Percentiles rank a stretch among this genome's conserved stretches.
phyloP scores from a whole-genome alignment of 2,329 filamentous ascomycete species.

The Paecilomyces variotii region DNA sequence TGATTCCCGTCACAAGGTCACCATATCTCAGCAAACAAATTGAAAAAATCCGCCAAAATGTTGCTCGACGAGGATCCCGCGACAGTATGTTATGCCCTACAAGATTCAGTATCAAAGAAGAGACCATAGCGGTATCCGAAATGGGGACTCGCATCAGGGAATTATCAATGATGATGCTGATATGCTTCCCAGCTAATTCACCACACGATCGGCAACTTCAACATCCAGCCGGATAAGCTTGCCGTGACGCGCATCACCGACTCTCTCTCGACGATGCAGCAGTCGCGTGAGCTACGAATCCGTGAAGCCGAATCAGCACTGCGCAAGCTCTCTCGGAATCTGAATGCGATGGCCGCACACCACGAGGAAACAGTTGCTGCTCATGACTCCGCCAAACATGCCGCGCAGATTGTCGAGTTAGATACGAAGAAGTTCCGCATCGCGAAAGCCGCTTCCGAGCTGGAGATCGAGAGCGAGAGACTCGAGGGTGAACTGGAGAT shows the following conservation, averaged over 20 bases:
- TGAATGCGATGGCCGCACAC: slow-evolving; percentile 66
- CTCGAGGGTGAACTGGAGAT: slow-evolving; percentile 69
- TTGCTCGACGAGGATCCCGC: slow-evolving; percentile 90
- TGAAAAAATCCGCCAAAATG: slow-evolving; percentile 51
- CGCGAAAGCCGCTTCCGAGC: slow-evolving; percentile 81
- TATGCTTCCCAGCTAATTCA: slow-evolving; percentile 62
- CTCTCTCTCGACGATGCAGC: slow-evolving; percentile 72
- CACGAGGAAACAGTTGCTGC: slow-evolving; percentile 66
- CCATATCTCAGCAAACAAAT: slow-evolving; percentile 2
- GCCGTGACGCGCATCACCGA: slow-evolving; percentile 77
- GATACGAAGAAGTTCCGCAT: slow-evolving; percentile 92
- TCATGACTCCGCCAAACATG: slow-evolving; percentile 73
- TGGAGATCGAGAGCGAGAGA: slow-evolving; percentile 94
- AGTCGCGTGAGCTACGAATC: slow-evolving; percentile 71
- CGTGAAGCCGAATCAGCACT: slow-evolving; percentile 60
- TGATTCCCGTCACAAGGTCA: neutral
- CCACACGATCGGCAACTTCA: slow-evolving; percentile 91
- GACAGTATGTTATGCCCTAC: slow-evolving; percentile 50
- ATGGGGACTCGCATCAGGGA: neutral
- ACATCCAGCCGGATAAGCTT: slow-evolving; percentile 79
- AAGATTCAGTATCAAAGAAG: neutral
- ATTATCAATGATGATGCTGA: slow-evolving; percentile 1
- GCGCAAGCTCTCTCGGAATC: slow-evolving; percentile 65
- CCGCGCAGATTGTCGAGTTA: slow-evolving; percentile 72
- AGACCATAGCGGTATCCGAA: neutral